phyloP scores from a whole-genome alignment of 768 basidiomycete genomes.

The Russula foetens region DNA sequence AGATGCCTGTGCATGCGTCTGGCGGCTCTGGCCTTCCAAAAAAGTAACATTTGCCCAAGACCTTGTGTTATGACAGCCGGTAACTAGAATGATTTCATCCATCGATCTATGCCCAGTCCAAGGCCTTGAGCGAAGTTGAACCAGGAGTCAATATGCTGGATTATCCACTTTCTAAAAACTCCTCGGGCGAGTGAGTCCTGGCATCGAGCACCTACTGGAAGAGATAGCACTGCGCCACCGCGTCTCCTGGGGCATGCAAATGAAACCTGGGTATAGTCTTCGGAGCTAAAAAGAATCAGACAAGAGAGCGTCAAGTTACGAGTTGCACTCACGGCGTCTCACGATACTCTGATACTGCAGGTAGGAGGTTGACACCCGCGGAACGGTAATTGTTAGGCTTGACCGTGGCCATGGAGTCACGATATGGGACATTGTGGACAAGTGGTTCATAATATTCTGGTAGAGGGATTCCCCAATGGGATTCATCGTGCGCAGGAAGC shows the following conservation, averaged over 20 bases:
- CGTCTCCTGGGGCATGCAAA: background rate
- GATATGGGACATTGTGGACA: background rate
- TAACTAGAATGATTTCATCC: background rate
- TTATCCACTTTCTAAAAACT: background rate
- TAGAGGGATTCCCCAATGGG: too few relatives aligned
- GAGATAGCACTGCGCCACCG: background rate
- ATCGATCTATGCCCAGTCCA: background rate
- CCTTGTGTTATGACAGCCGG: background rate
- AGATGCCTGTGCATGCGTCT: background rate
- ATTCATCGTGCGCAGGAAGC: too few relatives aligned
- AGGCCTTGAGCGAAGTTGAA: background rate
- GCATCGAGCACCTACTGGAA: background rate
- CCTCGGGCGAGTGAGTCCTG: background rate
- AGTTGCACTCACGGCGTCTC: too few relatives aligned
- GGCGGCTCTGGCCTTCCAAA: background rate
- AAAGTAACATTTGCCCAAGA: background rate
- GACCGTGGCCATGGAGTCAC: background rate
- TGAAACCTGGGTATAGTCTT: too few relatives aligned
- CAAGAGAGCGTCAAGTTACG: too few relatives aligned
- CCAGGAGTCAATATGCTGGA: background rate
- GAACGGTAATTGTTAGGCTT: background rate
- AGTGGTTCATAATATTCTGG: too few relatives aligned
- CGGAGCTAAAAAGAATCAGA: too few relatives aligned
- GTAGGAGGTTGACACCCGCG: background rate
- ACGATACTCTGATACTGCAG: too few relatives aligned